Conservation (phyloP, 371 early-diverging fungal species). For the Rhizopus microsporus region DNA sequence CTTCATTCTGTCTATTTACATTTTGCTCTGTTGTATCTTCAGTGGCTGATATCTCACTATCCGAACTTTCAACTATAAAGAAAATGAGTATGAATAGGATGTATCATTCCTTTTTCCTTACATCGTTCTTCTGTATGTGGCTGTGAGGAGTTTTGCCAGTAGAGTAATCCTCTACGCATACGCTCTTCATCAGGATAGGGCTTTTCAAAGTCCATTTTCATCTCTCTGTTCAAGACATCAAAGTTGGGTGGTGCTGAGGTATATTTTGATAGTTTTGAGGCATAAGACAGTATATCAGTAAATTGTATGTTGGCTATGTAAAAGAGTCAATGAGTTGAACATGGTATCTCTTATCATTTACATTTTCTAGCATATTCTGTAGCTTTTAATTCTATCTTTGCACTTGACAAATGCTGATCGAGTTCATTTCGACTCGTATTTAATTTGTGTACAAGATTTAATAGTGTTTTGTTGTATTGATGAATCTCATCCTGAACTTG, state of each 20-base stretch:
- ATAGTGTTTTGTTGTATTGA: conserved; percentile 35
- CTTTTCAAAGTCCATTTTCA: conserved; percentile 50
- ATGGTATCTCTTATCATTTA: conserved; percentile 12
- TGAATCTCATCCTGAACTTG: conserved; percentile 49
- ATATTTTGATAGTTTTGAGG: conserved; percentile 51
- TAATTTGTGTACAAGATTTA: conserved; percentile 37
- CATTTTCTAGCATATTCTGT: conserved; percentile 39
- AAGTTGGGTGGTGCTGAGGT: conserved; percentile 54
- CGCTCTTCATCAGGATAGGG: conserved; percentile 58
- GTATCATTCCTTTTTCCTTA: conserved; percentile 12
- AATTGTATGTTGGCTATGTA: conserved; percentile 47
- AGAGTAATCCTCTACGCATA: conserved; percentile 47
- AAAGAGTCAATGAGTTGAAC: background rate
- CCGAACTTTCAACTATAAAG: conserved; percentile 43
- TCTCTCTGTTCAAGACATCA: conserved; percentile 37
- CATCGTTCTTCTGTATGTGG: conserved; percentile 36
- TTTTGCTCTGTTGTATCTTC: conserved; percentile 29
- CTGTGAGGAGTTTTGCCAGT: conserved; percentile 44
- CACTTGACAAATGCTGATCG: conserved; percentile 31
- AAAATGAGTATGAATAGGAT: background rate
- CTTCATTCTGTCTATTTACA: conserved; percentile 25
- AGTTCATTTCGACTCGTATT: conserved; percentile 32
- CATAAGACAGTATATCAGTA: conserved; percentile 52
- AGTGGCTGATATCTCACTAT: conserved; percentile 34
- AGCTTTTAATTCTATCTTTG: conserved; percentile 39